These are phyloP conservation scores for Arthrobotrys musiformis DNA, from an alignment of 2,329 filamentous ascomycete genomes.

Conservation along the genomic window DNA sequence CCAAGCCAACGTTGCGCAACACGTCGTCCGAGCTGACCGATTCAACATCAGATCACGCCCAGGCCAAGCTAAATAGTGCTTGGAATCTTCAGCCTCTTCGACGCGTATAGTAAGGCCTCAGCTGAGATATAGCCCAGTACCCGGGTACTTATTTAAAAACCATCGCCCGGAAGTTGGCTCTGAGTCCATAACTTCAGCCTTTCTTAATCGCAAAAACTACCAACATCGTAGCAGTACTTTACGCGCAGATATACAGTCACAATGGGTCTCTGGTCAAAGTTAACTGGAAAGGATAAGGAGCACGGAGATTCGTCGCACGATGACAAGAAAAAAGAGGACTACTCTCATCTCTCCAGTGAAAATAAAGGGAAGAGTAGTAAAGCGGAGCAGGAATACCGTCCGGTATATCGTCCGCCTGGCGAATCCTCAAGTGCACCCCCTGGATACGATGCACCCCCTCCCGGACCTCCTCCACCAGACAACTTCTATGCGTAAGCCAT, in stretches of 20 bases:
- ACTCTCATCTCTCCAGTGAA: constrained; percentile 45
- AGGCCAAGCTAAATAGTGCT: not conserved
- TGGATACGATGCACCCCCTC: constrained; percentile 33
- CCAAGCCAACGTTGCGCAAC: constrained; percentile 6
- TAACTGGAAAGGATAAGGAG: constrained; percentile 51
- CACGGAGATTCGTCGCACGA: constrained; percentile 41
- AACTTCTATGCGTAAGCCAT: constrained; percentile 24
- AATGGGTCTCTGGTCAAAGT: constrained; percentile 53
- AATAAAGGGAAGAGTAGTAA: constrained; percentile 45
- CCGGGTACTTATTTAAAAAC: constrained; percentile 1
- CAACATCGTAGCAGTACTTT: too few species aligned
- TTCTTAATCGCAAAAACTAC: not conserved
- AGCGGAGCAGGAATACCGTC: constrained; percentile 39
- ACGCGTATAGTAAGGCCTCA: constrained; percentile 8
- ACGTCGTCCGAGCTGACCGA: constrained; percentile 13
- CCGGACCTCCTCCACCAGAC: constrained; percentile 28
- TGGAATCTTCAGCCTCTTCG: constrained; percentile 12
- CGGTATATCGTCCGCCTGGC: constrained; percentile 2
- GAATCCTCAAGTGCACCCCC: constrained; percentile 36
- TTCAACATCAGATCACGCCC: not conserved
- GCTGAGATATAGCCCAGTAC: not conserved
- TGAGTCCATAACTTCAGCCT: not conserved
- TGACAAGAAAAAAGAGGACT: constrained; percentile 22
- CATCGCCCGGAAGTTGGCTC: not conserved
- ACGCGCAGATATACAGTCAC: not conserved